Percentiles rank a stretch among this genome's conserved stretches.
phyloP scores from a whole-genome alignment of 768 basidiomycete species.

The Porpolomopsis calyptriformis region DNA sequence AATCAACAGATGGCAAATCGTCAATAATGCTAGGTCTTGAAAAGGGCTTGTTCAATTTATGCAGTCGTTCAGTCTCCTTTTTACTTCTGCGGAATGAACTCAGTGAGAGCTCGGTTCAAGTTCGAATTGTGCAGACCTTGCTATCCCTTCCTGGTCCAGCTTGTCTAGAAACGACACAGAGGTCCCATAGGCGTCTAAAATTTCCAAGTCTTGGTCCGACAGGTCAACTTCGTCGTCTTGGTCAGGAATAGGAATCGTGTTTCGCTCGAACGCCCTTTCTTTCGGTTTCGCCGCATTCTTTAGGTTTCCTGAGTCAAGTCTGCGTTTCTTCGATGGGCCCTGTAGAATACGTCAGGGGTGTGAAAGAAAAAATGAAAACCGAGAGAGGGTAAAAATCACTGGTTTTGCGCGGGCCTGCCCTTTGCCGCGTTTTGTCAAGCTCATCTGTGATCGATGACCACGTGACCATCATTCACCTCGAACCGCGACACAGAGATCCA shows the following conservation, averaged over 20 bases:
- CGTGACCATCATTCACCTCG: slow-evolving; percentile 1
- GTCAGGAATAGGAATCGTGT: slow-evolving; percentile 53
- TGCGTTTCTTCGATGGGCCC: slow-evolving; percentile 52
- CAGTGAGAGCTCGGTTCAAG: neutral
- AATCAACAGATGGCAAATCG: slow-evolving; percentile 60
- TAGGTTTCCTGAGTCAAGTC: slow-evolving; percentile 27
- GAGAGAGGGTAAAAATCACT: neutral
- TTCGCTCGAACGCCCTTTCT: slow-evolving; percentile 49
- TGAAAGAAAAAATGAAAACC: neutral
- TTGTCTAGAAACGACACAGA: slow-evolving; percentile 55
- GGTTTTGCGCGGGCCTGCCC: slow-evolving; percentile 24
- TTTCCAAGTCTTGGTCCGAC: slow-evolving; percentile 61
- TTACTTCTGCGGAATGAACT: slow-evolving; percentile 51
- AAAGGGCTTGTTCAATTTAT: slow-evolving; percentile 51
- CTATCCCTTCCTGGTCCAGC: slow-evolving; percentile 71
- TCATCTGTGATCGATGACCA: neutral
- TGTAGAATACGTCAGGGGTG: slow-evolving; percentile 10
- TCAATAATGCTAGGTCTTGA: slow-evolving; percentile 34
- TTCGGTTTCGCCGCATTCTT: slow-evolving; percentile 27
- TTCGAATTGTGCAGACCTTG: slow-evolving; percentile 41
- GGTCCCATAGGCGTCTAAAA: slow-evolving; percentile 53
- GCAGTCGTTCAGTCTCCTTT: slow-evolving; percentile 67
- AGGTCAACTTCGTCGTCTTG: slow-evolving; percentile 43
- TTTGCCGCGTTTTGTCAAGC: slow-evolving; percentile 15
- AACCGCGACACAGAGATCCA: slow-evolving; percentile 3